These are phyloP conservation scores for Lyophyllum semitale DNA, from an alignment of 768 basidiomycete species.

Conservation along the genomic window DNA sequence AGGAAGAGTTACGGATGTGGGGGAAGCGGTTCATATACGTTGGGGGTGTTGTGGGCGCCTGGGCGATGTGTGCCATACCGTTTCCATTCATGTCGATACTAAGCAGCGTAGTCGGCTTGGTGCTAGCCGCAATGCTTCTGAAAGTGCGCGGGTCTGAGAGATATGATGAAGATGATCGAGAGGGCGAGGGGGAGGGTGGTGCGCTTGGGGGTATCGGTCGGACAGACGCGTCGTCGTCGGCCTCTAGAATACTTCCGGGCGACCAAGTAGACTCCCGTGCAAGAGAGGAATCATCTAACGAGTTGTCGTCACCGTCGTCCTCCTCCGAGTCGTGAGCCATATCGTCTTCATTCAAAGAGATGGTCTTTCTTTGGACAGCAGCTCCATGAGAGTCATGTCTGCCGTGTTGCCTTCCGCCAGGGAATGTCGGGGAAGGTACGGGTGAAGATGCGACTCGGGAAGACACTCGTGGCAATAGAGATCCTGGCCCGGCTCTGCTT, in stretches of 20 bases:
- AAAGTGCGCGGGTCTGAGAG: constrained; percentile 82
- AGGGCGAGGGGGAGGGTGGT: constrained; percentile 85
- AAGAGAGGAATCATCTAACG: constrained; percentile 54
- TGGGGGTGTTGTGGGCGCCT: constrained; percentile 68
- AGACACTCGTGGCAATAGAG: constrained; percentile 30
- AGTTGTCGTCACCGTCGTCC: constrained; percentile 50
- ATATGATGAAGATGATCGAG: constrained; percentile 81
- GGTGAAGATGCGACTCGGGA: constrained; percentile 48
- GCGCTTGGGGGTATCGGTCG: constrained; percentile 87
- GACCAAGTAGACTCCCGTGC: constrained; percentile 82
- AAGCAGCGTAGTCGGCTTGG: constrained; percentile 93
- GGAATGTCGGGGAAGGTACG: constrained; percentile 30
- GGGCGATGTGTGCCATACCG: constrained; percentile 90
- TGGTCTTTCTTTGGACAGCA: constrained; percentile 49
- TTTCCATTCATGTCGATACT: constrained; percentile 81
- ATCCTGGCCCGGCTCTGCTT: constrained; percentile 28
- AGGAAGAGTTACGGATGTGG: constrained; percentile 67
- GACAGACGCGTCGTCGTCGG: constrained; percentile 93
- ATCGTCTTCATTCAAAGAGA: constrained; percentile 66
- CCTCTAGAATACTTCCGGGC: constrained; percentile 73
- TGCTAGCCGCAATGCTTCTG: constrained; percentile 81
- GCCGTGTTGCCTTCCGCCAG: constrained; percentile 30
- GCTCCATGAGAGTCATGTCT: constrained; percentile 31
- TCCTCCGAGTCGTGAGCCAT: constrained; percentile 39
- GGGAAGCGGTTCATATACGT: constrained; percentile 55